Evolutionary conservation across 441 rosid genomes (phyloP).

Genomic region (Brassica hybrid): DNA sequence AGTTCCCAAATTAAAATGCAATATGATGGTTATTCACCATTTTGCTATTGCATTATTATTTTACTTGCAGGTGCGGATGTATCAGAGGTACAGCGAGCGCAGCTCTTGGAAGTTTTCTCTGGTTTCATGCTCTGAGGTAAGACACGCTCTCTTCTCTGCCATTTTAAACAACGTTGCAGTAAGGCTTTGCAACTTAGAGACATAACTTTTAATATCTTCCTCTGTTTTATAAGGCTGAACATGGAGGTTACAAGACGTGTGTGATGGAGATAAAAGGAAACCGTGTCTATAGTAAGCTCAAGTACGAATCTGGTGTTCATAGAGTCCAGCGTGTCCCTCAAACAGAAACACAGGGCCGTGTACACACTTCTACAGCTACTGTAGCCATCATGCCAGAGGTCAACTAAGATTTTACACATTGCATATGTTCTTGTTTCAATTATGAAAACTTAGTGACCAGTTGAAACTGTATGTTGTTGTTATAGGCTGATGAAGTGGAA

Average conservation of each 20-base stretch:
- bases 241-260: slow-evolving; percentile 92
- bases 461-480: slow-evolving; percentile 17
- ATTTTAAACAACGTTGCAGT: neutral
- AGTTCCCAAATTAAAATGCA: neutral
- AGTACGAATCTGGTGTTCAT: slow-evolving; percentile 95
- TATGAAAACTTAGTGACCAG: neutral
- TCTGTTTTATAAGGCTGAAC: slow-evolving; percentile 68
- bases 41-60: slow-evolving; percentile 33
- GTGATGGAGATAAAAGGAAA: slow-evolving; percentile 94
- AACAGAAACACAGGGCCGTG: slow-evolving; percentile 94
- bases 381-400: slow-evolving; percentile 99
- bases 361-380: slow-evolving; percentile 97
- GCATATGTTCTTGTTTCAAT: no score
- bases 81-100: slow-evolving; percentile 82
- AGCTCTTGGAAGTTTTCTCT: slow-evolving; percentile 76
- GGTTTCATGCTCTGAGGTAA: slow-evolving; percentile 86
- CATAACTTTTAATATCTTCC: slow-evolving; percentile 16
- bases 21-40: neutral
- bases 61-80: slow-evolving; percentile 74
- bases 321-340: slow-evolving; percentile 97
- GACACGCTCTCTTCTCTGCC: neutral
- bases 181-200: slow-evolving; percentile 13
- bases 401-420: slow-evolving; percentile 1
- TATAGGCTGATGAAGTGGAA: slow-evolving; percentile 95
- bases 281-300: slow-evolving; percentile 89